Evolutionary conservation across 78 protist genomes (phyloP), one percentile per base, ranked within the genome.

Genomic region (Creolimax fragrantissima): DNA sequence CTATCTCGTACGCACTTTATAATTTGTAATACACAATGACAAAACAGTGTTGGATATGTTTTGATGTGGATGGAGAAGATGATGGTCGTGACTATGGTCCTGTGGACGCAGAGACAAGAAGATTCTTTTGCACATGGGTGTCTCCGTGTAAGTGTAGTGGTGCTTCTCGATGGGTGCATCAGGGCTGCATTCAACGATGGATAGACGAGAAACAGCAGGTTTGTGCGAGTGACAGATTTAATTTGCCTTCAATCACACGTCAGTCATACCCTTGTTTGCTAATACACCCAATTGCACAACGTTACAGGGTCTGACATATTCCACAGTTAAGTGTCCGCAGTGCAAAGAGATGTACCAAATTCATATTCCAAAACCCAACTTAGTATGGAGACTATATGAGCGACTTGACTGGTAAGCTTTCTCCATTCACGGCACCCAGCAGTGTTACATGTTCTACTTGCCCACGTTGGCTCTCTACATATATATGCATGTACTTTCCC

Each of bases 151-250:
- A 45, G 74, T 90, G 92, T 5, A 24, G 7, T 6, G 92, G 92
- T 4, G 37, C 92, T 11, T 32, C 92, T 11, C 11, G 35, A 41
- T 90, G 92, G 92, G 92, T 90, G n/a, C 92, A 90, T 41, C 92
- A 90, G 17, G 89, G 43, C 35, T 90, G 92, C 35, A 90, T 90
- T 32, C 92, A 90, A 32, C 4, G 41, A 90, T 90, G 92, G 92
- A 90, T 90, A 6, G 92, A 90, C 5, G 92, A 90, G 44, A 90
- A 90, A 41, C 92, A 90, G 44, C 5, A 90, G 39, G 92, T 58
- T n/a, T n/a, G n/a, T n/a, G n/a, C n/a, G n/a, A n/a, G n/a, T n/a
- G n/a, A 58, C 24, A 58, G 74, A 32, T 58, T 24, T 32, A 58
- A 17, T 58, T 58, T 58, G 11, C 1, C 74, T 58, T 58, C 74